phyloP scores from a whole-genome alignment of 768 basidiomycete genomes.

The Tulasnella calospora region DNA sequence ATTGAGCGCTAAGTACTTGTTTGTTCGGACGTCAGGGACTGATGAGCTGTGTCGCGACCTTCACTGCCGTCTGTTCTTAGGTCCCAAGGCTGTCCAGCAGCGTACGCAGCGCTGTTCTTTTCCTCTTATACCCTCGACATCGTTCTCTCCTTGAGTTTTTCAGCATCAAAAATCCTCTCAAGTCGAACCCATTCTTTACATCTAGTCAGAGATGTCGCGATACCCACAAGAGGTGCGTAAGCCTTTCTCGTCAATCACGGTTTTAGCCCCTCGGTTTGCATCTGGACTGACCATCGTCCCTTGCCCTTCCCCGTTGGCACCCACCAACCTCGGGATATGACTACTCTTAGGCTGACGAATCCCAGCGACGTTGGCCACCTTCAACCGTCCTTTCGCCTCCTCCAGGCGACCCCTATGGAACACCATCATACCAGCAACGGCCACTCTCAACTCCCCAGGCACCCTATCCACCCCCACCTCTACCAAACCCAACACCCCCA shows the following conservation, averaged over 20 bases:
- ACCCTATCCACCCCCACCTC: constrained; percentile 17
- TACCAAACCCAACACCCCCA: not conserved
- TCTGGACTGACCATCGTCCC: not conserved
- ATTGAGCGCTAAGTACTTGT: constrained; percentile 5
- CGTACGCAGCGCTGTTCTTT: not conserved
- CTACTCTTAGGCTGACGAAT: constrained; percentile 19
- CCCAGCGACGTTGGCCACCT: constrained; percentile 13
- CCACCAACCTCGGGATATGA: not conserved
- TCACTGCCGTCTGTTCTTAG: constrained; percentile 12
- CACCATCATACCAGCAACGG: constrained; percentile 14
- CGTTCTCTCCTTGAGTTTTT: not conserved
- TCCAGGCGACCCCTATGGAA: constrained; percentile 3
- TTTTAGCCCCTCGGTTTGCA: not conserved
- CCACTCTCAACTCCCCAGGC: not conserved
- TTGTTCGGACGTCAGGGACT: not conserved
- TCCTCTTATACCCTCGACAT: not conserved
- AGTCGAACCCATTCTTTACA: not conserved
- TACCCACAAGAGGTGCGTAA: constrained; percentile 9
- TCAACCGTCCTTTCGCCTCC: constrained; percentile 1
- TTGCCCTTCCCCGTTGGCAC: not conserved
- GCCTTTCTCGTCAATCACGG: not conserved
- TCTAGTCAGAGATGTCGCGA: constrained; percentile 9
- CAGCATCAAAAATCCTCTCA: not conserved
- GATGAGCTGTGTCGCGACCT: constrained; percentile 1
- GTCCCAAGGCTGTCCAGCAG: not conserved